These are phyloP conservation scores for Stachybotrys elegans DNA, from an alignment of 2,329 filamentous ascomycete genomes.

Conservation along the genomic window DNA sequence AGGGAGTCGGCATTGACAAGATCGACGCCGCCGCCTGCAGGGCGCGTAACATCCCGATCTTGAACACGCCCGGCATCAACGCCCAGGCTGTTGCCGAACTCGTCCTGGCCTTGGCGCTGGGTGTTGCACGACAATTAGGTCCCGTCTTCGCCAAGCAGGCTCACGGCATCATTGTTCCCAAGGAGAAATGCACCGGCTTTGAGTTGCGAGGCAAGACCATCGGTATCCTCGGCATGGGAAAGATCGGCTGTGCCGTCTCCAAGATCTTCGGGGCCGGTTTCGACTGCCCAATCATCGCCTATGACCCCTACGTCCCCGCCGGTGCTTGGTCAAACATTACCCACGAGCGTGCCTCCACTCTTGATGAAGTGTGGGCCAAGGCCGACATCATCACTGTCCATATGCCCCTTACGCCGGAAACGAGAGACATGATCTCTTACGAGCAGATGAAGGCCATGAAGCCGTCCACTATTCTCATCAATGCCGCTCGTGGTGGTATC, in stretches of 20 bases:
- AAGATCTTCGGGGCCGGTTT: conserved; percentile 30
- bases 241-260: conserved; percentile 30
- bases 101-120: conserved; percentile 27
- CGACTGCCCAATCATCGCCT: conserved; percentile 27
- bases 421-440: conserved; percentile 24
- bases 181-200: conserved; percentile 35
- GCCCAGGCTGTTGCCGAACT: conserved; percentile 35
- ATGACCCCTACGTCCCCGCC: conserved; percentile 26
- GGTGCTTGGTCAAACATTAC: conserved; percentile 27
- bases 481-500: conserved; percentile 33
- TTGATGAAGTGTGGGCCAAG: conserved; percentile 24
- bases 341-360: conserved; percentile 20
- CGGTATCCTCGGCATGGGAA: conserved; percentile 34
- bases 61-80: conserved; percentile 43
- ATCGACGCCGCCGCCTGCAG: conserved; percentile 35
- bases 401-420: conserved; percentile 28
- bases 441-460: conserved; percentile 30
- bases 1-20: conserved; percentile 42
- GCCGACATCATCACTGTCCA: conserved; percentile 32
- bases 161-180: conserved; percentile 22
- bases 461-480: conserved; percentile 31
- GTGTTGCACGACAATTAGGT: conserved; percentile 26
- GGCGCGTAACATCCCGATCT: conserved; percentile 32
- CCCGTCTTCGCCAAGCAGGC: conserved; percentile 24
- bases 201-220: conserved; percentile 26